Evolutionary conservation across 106 monocot genomes (phyloP).

Genomic region (Dendrobium chrysotoxum): DNA sequence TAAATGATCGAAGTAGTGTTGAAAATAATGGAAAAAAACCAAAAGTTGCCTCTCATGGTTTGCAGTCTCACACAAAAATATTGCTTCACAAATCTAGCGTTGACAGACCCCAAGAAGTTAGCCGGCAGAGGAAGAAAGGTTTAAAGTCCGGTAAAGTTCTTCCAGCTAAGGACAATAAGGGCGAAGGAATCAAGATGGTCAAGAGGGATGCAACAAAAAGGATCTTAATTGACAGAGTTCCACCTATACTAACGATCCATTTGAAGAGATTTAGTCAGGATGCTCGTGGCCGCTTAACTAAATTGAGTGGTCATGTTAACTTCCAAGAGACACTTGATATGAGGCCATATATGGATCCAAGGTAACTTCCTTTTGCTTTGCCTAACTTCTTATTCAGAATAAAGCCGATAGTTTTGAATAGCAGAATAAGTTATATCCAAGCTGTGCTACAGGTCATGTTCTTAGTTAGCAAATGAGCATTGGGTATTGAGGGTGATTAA

Average conservation of each 20-base stretch:
- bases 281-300: slow-evolving; percentile 64
- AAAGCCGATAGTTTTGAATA: neutral
- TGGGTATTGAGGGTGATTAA: too few species aligned
- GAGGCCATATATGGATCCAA: slow-evolving; percentile 55
- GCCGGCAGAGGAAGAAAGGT: slow-evolving; percentile 9
- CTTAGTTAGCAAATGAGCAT: too few species aligned
- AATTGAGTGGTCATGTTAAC: slow-evolving; percentile 67
- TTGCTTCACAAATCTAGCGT: slow-evolving; percentile 4
- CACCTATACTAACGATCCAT: slow-evolving; percentile 72
- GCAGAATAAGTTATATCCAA: too few species aligned
- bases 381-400: neutral
- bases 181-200: slow-evolving; percentile 27
- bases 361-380: slow-evolving; percentile 29
- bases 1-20: slow-evolving; percentile 10
- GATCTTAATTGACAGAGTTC: slow-evolving; percentile 46
- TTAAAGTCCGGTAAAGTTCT: slow-evolving; percentile 4
- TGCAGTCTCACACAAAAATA: slow-evolving; percentile 9
- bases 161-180: slow-evolving; percentile 16
- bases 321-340: slow-evolving; percentile 81
- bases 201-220: slow-evolving; percentile 83
- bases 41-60: slow-evolving; percentile 11
- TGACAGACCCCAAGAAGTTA: slow-evolving; percentile 9
- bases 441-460: too few species aligned
- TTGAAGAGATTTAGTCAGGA: slow-evolving; percentile 88
- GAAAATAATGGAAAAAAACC: slow-evolving; percentile 13